Evolutionary conservation across 768 basidiomycete genomes (phyloP), one percentile per base, ranked within the genome.

Genomic region (Fistulinella prunicolor): DNA sequence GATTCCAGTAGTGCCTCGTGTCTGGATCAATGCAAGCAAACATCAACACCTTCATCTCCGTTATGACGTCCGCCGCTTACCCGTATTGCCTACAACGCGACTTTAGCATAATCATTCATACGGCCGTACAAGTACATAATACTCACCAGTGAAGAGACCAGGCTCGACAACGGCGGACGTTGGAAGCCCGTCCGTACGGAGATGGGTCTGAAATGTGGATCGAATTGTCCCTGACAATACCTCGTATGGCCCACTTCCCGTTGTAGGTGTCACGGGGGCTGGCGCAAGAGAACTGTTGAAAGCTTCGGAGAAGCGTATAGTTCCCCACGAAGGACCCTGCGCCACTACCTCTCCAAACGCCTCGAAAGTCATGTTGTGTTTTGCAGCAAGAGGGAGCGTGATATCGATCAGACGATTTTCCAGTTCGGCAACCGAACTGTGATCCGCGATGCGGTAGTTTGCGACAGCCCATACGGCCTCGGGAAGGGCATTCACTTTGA

Each of bases 401-500:
- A 55, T 42, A 6, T 38, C 14, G 12, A 38, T 45, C 20, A 60
- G 61, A 23, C 47, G 55, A 32, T 22, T 14, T 30, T 42, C 45
- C 24, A 64, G 35, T 21, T 49, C 50, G 37, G 43, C 32, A 12
- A 28, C 42, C 1, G 61, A 66, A 35, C 52, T 71, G 46, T 71
- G 62, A 9, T 65, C 65, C 28, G 60, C 67, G 44, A 73, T 56
- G 9, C 67, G 61, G 42, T 70, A 57, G 43, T 73, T 70, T 32
- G 59, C 58, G 20, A 73, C 46, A 6, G 69, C 70, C 49, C 58
- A 69, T n/a, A 58, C 70, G 24, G 60, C 61, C 51, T 79, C 77
- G 0, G 76, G 74, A 10, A 79, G 63, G 1, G 75, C 74, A 48
- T 79, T 77, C 36, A 69, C 62, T 64, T 79, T 79, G 1, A 68